Evolutionary conservation across 2,329 filamentous ascomycete species (phyloP), one percentile per base, ranked within the genome.

Genomic region (Penicillium hesseltinei): DNA sequence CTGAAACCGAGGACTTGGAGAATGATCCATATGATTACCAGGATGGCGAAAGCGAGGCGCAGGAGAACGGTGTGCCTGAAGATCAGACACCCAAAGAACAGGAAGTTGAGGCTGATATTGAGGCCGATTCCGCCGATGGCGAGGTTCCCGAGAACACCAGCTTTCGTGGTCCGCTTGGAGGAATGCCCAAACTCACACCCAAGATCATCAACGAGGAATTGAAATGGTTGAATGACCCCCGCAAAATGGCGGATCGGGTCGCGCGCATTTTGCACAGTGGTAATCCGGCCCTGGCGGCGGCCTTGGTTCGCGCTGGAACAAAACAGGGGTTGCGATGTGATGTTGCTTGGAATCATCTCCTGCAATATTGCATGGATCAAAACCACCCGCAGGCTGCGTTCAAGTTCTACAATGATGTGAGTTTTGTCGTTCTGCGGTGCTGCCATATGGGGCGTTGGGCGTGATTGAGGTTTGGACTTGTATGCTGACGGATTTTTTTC

Each of bases 281-380:
- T 42, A 79, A 86, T 33, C 82, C 82, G 38, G 83, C 86, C 2
- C 86, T 91, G 68, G 91, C 92, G 27, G 73, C 88, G 42, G 77
- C 84, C 21, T 72, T 96, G 58, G 84, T 88, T 38, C 85, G 88
- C 57, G 79, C 82, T 64, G 88, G 88, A 25, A 68, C 73, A n/a
- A 91, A 87, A 72, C 85, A 82, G 63, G 73, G 80, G 0, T 80
- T 83, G 62, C 78, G 86, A 57, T 86, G 88, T 62, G 79, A 84
- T 4, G 92, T 95, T 57, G 87, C 89, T 57, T 99, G 93, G 92
- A 97, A 97, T 74, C 84, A 90, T 69, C 75, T 96, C 44, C 87
- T 99, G 56, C 83, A 88, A 56, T 85, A 91, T 72, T 80, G 85
- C 60, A 77, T 97, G 72, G 75, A 81, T 42, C 78, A 85, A 25